Base-by-base conservation (phyloP, 768 basidiomycete species). In the Termitomyces titanicus region DNA sequence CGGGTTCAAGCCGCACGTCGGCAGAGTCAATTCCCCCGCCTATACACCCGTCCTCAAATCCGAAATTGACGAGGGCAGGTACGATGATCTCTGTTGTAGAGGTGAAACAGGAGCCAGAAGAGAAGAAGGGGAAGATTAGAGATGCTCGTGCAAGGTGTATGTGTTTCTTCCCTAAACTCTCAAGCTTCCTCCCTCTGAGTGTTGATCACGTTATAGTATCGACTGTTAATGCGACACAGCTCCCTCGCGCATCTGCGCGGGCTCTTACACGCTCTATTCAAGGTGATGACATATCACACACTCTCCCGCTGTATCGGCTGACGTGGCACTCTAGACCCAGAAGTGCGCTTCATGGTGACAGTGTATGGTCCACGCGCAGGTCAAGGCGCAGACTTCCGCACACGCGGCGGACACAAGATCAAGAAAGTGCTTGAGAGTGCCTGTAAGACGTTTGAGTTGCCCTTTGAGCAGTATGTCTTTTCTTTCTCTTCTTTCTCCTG, bases 401-500 rank as follows among this genome's bases (percentile, higher is more conserved):
- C 75, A 2, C 74, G 76, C 39, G 74, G 72, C 12, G 72, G 69
- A 46, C 75, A 79, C 60, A 58, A 59, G 34, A 72, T 77, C 13
- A 60, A 64, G 33, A 78, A 77, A 59, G 73, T 79, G 20, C 66
- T 79, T 5, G 63, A 64, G 35, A 71, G 71, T 15, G 76, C 69
- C 3, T 77, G 76, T 53, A 71, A 65, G 44, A 73, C 70, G n/a
- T 77, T 77, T 39, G 66, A 59, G 0, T 53, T 76, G 22, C 72
- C 74, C 34, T 62, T 53, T 20, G 56, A 64, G 5, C 60, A 57
- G 73, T 72, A 44, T 39, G 70, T 61, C 18, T 22, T 20, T 33
- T 40, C 43, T 11, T 49, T 3, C 29, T 9, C 3, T 29, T 29
- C 29, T 29, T 29, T 29, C 9, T 29, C 9, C 29, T 29, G 29